Evolutionary conservation across 2,329 filamentous ascomycete genomes (phyloP).

Genomic region (Chrysosporium keratinophilum): DNA sequence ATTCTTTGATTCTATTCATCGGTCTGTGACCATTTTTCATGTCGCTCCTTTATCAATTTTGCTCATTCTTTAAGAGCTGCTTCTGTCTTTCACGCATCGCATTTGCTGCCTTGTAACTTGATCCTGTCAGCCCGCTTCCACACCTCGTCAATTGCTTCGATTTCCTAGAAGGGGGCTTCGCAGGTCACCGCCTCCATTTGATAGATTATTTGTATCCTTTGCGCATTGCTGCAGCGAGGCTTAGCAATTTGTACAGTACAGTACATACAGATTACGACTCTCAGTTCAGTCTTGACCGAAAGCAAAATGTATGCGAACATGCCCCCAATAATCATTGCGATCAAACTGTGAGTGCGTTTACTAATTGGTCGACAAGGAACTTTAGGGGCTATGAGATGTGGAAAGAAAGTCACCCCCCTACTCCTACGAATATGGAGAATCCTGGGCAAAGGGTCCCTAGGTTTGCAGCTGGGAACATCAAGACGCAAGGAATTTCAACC

Average conservation of each 20-base stretch:
- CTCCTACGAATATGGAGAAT: constrained; percentile 2
- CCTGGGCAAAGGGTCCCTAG: neutral
- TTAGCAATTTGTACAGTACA: neutral
- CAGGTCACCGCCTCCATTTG: constrained; percentile 3
- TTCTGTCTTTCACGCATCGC: neutral
- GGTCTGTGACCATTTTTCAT: constrained; percentile 9
- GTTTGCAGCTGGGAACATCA: neutral
- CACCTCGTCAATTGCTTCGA: neutral
- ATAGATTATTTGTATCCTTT: constrained; percentile 3
- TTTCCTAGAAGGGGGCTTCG: neutral
- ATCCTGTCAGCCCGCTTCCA: neutral
- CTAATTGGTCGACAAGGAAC: constrained; percentile 3
- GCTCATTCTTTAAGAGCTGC: neutral
- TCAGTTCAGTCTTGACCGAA: neutral
- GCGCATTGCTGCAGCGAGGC: neutral
- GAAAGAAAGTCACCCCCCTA: constrained; percentile 10
- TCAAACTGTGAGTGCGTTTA: neutral
- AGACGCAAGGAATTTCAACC: neutral
- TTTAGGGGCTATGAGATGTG: constrained; percentile 5
- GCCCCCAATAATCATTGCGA: neutral
- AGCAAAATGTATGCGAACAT: constrained; percentile 1
- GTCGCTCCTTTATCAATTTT: neutral
- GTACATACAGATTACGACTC: neutral
- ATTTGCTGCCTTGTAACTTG: neutral
- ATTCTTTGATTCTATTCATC: constrained; percentile 5